phyloP scores from a whole-genome alignment of 2,329 filamentous ascomycete genomes.

The Paracorniculantispora psalliotae region DNA sequence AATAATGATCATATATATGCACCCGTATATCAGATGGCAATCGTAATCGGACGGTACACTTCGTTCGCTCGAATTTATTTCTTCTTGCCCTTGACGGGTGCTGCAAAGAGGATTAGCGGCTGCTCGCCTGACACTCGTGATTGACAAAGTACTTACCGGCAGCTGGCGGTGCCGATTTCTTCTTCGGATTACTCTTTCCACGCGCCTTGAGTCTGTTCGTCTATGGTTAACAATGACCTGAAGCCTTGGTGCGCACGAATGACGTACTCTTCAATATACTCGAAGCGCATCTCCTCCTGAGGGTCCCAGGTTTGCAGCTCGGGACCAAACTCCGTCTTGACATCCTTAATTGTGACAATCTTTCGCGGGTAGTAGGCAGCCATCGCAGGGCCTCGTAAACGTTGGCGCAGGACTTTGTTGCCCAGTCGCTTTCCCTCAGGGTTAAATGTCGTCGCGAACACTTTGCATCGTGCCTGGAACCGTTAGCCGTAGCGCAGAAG shows the following conservation, averaged over 20 bases:
- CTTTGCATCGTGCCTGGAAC: slow-evolving; percentile 73
- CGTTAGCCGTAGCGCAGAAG: background rate
- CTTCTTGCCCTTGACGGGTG: slow-evolving; percentile 21
- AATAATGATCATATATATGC: background rate
- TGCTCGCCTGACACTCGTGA: background rate
- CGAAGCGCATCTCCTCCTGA: slow-evolving; percentile 72
- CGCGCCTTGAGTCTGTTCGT: slow-evolving; percentile 61
- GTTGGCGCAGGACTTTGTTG: slow-evolving; percentile 87
- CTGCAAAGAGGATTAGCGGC: slow-evolving; percentile 17
- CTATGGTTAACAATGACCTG: slow-evolving; percentile 25
- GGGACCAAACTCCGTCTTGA: slow-evolving; percentile 64
- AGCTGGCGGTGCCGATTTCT: slow-evolving; percentile 61
- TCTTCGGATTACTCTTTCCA: slow-evolving; percentile 85
- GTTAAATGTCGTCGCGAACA: slow-evolving; percentile 91
- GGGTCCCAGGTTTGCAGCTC: slow-evolving; percentile 68
- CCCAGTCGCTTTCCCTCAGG: slow-evolving; percentile 76
- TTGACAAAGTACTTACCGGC: background rate
- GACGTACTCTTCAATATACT: slow-evolving; percentile 62
- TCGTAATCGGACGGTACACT: background rate
- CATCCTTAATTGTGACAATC: slow-evolving; percentile 64
- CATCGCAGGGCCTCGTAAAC: slow-evolving; percentile 76
- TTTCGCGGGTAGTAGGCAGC: slow-evolving; percentile 84
- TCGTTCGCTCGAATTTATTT: slow-evolving; percentile 15
- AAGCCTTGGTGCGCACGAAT: background rate
- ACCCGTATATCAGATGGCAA: background rate